Percentiles rank a stretch among this genome's conserved stretches.
phyloP scores from a whole-genome alignment of 371 early-diverging fungal species.

The Mucor indicus region DNA sequence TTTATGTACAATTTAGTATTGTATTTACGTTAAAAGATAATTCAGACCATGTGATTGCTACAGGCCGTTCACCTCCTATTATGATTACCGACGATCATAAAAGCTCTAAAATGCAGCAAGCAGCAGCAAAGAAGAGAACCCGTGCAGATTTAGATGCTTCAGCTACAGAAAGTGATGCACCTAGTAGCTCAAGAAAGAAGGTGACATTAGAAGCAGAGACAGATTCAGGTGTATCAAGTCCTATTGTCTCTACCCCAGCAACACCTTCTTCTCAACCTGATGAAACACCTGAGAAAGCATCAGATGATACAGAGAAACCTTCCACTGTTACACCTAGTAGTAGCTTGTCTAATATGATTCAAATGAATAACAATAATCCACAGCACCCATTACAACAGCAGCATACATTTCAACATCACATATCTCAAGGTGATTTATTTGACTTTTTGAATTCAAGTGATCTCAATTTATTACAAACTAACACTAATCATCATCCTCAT shows the following conservation, averaged over 20 bases:
- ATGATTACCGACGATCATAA: slow-evolving; percentile 92
- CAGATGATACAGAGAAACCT: not conserved
- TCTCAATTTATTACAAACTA: slow-evolving; percentile 3
- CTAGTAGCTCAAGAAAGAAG: slow-evolving; percentile 12
- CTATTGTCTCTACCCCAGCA: slow-evolving; percentile 44
- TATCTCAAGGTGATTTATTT: slow-evolving; percentile 10
- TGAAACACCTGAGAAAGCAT: slow-evolving; percentile 23
- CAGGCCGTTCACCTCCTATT: slow-evolving; percentile 77
- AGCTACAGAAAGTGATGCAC: slow-evolving; percentile 26
- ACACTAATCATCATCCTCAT: not conserved
- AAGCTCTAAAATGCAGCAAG: slow-evolving; percentile 51
- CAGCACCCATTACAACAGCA: not conserved
- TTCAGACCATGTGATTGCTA: slow-evolving; percentile 59
- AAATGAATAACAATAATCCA: not conserved
- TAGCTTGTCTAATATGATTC: not conserved
- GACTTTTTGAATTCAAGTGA: slow-evolving; percentile 22
- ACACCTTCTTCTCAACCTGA: slow-evolving; percentile 42
- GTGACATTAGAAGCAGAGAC: slow-evolving; percentile 16
- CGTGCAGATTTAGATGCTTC: slow-evolving; percentile 37
- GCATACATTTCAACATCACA: not conserved
- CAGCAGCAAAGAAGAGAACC: slow-evolving; percentile 28
- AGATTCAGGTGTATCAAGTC: slow-evolving; percentile 48
- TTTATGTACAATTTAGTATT: slow-evolving; percentile 26
- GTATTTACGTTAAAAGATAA: slow-evolving; percentile 65
- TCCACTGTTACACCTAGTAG: not conserved